A percentile compares a stretch with the other conserved stretches of the same genome.
phyloP scores from a whole-genome alignment of 108 stramenopile species.

The Nitzschia sp. region DNA sequence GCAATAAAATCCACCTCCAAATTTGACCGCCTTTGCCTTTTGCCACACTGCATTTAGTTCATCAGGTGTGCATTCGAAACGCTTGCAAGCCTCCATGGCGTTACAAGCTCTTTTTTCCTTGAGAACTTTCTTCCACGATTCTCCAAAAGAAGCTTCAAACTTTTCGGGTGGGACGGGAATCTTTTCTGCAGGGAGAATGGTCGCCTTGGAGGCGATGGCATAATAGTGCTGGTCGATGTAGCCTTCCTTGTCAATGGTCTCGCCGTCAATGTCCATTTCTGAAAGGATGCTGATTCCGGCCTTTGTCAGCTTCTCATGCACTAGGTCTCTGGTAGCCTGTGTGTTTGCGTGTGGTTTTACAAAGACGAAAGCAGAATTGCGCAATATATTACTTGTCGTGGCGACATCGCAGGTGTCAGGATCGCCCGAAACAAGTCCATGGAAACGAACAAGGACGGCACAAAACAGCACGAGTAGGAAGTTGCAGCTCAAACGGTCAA shows the following conservation, averaged over 20 bases:
- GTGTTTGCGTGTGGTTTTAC: conserved; percentile 96
- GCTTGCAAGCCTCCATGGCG: conserved; percentile 90
- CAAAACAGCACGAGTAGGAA: too few relatives aligned
- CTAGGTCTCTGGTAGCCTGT: conserved; percentile 66
- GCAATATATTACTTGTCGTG: not conserved
- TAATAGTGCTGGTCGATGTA: conserved; percentile 96
- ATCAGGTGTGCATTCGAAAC: conserved; percentile 66
- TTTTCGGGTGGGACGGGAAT: conserved; percentile 86
- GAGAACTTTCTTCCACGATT: conserved; percentile 80
- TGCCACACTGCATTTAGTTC: conserved; percentile 83
- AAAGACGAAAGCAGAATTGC: conserved; percentile 92
- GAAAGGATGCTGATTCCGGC: conserved; percentile 72
- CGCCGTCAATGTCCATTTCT: conserved; percentile 73
- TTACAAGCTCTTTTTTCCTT: conserved; percentile 76
- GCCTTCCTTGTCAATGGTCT: conserved; percentile 84
- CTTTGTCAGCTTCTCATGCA: conserved; percentile 53
- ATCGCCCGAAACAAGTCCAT: not conserved
- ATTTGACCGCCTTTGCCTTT: conserved; percentile 79
- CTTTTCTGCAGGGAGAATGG: conserved; percentile 76
- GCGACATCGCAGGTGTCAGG: not conserved
- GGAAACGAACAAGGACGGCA: not conserved
- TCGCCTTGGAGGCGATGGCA: conserved; percentile 93
- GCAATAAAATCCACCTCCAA: conserved; percentile 96
- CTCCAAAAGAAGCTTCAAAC: conserved; percentile 86
- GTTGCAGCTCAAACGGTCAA: too few relatives aligned